Percentiles rank a stretch among this genome's conserved stretches.
phyloP scores from a whole-genome alignment of 2,329 filamentous ascomycete genomes.

The Fusarium tjaetaba region DNA sequence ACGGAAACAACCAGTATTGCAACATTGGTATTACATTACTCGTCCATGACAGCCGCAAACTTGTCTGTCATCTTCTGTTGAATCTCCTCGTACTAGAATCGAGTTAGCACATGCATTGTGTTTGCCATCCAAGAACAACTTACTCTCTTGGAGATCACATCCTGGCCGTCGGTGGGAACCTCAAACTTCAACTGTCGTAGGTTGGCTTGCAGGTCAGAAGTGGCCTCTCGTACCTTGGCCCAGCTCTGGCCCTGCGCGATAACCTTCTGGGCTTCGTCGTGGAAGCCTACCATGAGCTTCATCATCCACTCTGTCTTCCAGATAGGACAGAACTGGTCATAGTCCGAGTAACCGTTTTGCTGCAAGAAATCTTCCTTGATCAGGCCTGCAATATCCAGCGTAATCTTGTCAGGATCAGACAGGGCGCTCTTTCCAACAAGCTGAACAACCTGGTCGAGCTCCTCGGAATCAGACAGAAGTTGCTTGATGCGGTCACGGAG shows the following conservation, averaged over 20 bases:
- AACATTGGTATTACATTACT: constrained; percentile 65
- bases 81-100: constrained; percentile 83
- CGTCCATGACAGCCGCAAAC: constrained; percentile 94
- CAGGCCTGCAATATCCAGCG: constrained; percentile 87
- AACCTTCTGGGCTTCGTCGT: constrained; percentile 97
- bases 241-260: constrained; percentile 90
- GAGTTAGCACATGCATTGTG: constrained; percentile 51
- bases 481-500: constrained; percentile 94
- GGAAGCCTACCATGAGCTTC: constrained; percentile 98
- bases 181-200: constrained; percentile 98
- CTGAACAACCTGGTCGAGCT: constrained; percentile 98
- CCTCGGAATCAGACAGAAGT: constrained; percentile 92
- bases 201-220: constrained; percentile 83
- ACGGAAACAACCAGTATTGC: constrained; percentile 38
- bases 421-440: constrained; percentile 97
- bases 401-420: constrained; percentile 98
- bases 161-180: constrained; percentile 85
- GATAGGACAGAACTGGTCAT: constrained; percentile 98
- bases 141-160: constrained; percentile 85
- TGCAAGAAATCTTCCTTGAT: constrained; percentile 99
- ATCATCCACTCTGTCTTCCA: constrained; percentile 99
- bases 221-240: constrained; percentile 92
- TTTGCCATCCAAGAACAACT: constrained; percentile 40
- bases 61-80: constrained; percentile 95
- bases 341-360: constrained; percentile 98